Conservation (phyloP, 805 yeast genomes). For the Lipomyces sp. region DNA sequence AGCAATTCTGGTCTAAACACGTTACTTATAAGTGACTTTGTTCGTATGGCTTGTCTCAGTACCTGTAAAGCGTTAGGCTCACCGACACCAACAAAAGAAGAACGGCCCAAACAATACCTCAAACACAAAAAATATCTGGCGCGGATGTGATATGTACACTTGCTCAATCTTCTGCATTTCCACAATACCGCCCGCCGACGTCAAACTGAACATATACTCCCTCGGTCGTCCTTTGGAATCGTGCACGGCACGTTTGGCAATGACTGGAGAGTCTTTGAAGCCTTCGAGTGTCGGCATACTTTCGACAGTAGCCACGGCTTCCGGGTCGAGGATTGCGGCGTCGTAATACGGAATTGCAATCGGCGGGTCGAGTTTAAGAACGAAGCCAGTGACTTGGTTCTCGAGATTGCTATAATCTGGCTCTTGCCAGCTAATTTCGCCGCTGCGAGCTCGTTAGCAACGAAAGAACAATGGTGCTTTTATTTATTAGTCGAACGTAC, state of each 20-base stretch:
- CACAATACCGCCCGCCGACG: constrained; percentile 9
- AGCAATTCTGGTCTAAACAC: constrained; percentile 7
- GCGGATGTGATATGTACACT: constrained; percentile 31
- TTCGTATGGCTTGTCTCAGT: constrained; percentile 28
- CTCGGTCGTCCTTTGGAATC: constrained; percentile 19
- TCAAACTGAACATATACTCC: constrained; percentile 17
- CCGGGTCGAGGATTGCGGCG: constrained; percentile 34
- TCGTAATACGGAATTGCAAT: constrained; percentile 36
- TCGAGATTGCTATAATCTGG: constrained; percentile 39
- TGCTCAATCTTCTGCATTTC: constrained; percentile 26
- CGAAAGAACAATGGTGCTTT: background rate
- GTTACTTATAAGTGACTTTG: constrained; percentile 22
- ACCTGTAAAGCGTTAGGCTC: constrained; percentile 4
- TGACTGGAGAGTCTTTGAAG: constrained; percentile 1
- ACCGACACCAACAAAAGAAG: background rate
- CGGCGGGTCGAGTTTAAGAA: constrained; percentile 46
- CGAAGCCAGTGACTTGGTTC: constrained; percentile 42
- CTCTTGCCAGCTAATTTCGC: constrained; percentile 26
- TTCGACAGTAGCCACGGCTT: constrained; percentile 19
- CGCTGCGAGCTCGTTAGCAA: constrained; percentile 6
- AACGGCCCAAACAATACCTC: background rate
- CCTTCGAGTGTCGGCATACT: constrained; percentile 8
- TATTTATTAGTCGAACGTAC: background rate
- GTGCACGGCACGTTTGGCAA: constrained; percentile 17
- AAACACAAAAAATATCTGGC: constrained; percentile 26